These are phyloP conservation scores for Trichoderma sp. DNA, from an alignment of 2,329 filamentous ascomycete genomes.

Conservation along the genomic window DNA sequence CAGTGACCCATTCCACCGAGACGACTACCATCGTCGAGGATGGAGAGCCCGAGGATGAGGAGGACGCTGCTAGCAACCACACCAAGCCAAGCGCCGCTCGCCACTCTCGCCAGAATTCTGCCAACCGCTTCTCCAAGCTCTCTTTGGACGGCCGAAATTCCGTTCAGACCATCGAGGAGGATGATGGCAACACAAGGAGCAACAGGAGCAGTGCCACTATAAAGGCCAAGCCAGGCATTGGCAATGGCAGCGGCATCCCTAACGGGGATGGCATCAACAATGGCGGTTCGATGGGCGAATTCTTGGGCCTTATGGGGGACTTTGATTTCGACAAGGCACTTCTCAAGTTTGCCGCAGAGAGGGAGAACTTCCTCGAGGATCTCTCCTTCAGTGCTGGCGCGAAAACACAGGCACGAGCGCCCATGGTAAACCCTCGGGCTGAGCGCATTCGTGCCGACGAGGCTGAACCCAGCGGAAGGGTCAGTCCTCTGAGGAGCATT, in stretches of 20 bases:
- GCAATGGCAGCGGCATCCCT: slow-evolving; percentile 26
- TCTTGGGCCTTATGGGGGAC: slow-evolving; percentile 50
- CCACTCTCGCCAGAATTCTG: slow-evolving; percentile 62
- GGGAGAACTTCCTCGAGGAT: slow-evolving; percentile 90
- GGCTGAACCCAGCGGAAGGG: slow-evolving; percentile 47
- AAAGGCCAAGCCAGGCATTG: slow-evolving; percentile 40
- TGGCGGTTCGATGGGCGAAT: slow-evolving; percentile 29
- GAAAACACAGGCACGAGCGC: slow-evolving; percentile 65
- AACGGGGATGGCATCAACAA: slow-evolving; percentile 26
- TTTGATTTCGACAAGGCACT: slow-evolving; percentile 93
- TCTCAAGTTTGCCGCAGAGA: slow-evolving; percentile 90
- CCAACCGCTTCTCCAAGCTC: slow-evolving; percentile 56
- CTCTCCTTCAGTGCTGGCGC: slow-evolving; percentile 84
- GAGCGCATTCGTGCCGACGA: slow-evolving; percentile 82
- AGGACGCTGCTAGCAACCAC: slow-evolving; percentile 39
- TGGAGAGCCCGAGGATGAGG: slow-evolving; percentile 60
- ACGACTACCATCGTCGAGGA: slow-evolving; percentile 63
- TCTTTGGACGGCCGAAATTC: slow-evolving; percentile 51
- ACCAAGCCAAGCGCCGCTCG: slow-evolving; percentile 41
- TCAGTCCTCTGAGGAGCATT: slow-evolving; percentile 58
- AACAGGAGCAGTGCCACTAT: slow-evolving; percentile 68
- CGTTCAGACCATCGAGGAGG: slow-evolving; percentile 56
- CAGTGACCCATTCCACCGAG: slow-evolving; percentile 42
- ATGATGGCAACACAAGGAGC: slow-evolving; percentile 57
- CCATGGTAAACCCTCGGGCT: slow-evolving; percentile 74